Evolutionary conservation across 805 yeast genomes (phyloP).

Genomic region (Barnettozyma populi): DNA sequence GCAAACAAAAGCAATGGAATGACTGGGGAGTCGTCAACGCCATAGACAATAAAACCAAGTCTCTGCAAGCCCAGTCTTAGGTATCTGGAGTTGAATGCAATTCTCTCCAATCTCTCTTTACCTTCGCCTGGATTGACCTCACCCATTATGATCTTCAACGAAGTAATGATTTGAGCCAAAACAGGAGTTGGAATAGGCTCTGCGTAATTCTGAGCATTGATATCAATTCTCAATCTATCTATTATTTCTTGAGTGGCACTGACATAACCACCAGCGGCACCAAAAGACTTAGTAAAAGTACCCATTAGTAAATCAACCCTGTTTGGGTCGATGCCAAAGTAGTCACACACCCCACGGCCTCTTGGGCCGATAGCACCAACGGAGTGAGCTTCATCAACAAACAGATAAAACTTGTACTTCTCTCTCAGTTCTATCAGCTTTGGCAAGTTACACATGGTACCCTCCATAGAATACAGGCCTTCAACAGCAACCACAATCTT

Average conservation of each 20-base stretch:
- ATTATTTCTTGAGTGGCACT: constrained; percentile 70
- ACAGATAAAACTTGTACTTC: constrained; percentile 83
- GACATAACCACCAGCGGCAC: constrained; percentile 97
- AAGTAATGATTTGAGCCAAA: constrained; percentile 76
- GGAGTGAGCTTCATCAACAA: constrained; percentile 97
- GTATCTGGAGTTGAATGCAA: constrained; percentile 94
- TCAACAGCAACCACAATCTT: constrained; percentile 84
- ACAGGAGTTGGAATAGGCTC: constrained; percentile 93
- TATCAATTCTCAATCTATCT: constrained; percentile 66
- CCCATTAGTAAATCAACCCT: constrained; percentile 92
- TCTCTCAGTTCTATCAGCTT: constrained; percentile 68
- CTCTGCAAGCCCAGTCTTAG: constrained; percentile 85
- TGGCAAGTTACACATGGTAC: constrained; percentile 71
- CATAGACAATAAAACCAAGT: constrained; percentile 89
- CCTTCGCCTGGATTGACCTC: constrained; percentile 91
- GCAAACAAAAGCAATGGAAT: constrained; percentile 81
- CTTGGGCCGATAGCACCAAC: constrained; percentile 96
- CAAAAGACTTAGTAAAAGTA: constrained; percentile 93
- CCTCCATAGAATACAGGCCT: constrained; percentile 76
- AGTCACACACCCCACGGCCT: constrained; percentile 95
- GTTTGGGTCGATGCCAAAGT: constrained; percentile 72
- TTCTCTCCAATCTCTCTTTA: constrained; percentile 79
- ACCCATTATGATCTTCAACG: constrained; percentile 76
- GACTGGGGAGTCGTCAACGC: constrained; percentile 95
- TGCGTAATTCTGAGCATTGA: constrained; percentile 69